A percentile compares a stretch with the other conserved stretches of the same genome.
Conservation (phyloP, 345 rosid species). For the Salix viminalis region DNA sequence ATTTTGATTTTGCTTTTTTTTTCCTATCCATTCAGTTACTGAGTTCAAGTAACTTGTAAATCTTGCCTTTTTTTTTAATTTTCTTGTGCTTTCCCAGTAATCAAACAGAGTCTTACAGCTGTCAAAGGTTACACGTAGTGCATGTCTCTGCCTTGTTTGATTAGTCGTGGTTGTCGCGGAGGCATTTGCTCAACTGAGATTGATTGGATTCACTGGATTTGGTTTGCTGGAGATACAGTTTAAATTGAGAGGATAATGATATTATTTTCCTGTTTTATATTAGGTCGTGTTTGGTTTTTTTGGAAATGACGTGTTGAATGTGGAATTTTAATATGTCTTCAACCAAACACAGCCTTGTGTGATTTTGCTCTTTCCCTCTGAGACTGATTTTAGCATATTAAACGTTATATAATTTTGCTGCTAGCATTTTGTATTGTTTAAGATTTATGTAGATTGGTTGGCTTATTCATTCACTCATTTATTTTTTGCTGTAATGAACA, state of each 20-base stretch:
- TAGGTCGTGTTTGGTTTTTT: background rate
- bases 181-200: conserved; percentile 1
- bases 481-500: conserved; percentile 41
- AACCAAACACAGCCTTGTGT: background rate
- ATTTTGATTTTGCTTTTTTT: background rate
- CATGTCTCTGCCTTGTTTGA: background rate
- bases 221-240: background rate
- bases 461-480: background rate
- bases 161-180: conserved; percentile 3
- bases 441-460: background rate
- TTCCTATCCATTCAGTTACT: background rate
- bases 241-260: background rate
- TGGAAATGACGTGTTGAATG: background rate
- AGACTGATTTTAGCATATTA: background rate
- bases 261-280: background rate
- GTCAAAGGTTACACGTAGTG: background rate
- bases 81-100: conserved; percentile 12
- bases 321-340: background rate
- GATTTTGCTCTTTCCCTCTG: background rate
- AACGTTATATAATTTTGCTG: background rate
- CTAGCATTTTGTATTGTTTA: background rate
- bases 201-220: background rate
- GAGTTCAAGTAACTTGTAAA: background rate
- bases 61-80: background rate
- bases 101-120: conserved; percentile 8